Conservation (phyloP, 108 stramenopile genomes). For the Discostella stelligeroides region DNA sequence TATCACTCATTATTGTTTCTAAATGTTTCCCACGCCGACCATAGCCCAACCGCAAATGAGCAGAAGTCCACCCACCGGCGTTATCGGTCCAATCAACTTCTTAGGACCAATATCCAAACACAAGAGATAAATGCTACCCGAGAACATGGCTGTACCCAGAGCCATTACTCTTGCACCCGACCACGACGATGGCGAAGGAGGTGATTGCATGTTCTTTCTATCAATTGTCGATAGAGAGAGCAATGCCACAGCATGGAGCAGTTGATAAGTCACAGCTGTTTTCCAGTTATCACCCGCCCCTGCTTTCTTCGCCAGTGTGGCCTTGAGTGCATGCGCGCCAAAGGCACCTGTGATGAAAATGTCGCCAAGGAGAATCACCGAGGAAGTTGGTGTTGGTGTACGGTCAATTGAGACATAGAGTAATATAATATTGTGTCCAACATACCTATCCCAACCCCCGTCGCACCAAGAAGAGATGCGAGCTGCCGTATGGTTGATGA, state of each 20-base stretch:
- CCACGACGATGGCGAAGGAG: constrained; percentile 15
- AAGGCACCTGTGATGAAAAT: constrained; percentile 48
- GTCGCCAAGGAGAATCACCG: neutral
- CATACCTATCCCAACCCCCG: constrained; percentile 60
- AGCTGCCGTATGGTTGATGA: constrained; percentile 50
- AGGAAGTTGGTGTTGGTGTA: neutral
- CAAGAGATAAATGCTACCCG: constrained; percentile 77
- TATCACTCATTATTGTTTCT: no score
- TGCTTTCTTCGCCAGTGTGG: constrained; percentile 50
- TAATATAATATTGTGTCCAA: neutral
- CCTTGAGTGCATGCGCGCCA: constrained; percentile 78
- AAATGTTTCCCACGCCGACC: constrained; percentile 42
- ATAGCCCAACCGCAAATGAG: constrained; percentile 85
- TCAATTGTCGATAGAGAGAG: constrained; percentile 64
- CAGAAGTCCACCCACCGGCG: constrained; percentile 87
- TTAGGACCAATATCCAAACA: constrained; percentile 77
- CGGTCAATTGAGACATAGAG: neutral
- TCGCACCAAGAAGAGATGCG: constrained; percentile 66
- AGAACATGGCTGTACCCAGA: constrained; percentile 72
- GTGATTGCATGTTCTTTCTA: constrained; percentile 6
- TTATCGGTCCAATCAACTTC: constrained; percentile 74
- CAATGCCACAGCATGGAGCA: constrained; percentile 80
- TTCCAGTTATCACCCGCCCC: constrained; percentile 68
- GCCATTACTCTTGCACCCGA: constrained; percentile 73
- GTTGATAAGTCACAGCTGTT: constrained; percentile 82